Conservation (phyloP, 2,329 filamentous ascomycete genomes). For the Sphaerulina populicola region DNA sequence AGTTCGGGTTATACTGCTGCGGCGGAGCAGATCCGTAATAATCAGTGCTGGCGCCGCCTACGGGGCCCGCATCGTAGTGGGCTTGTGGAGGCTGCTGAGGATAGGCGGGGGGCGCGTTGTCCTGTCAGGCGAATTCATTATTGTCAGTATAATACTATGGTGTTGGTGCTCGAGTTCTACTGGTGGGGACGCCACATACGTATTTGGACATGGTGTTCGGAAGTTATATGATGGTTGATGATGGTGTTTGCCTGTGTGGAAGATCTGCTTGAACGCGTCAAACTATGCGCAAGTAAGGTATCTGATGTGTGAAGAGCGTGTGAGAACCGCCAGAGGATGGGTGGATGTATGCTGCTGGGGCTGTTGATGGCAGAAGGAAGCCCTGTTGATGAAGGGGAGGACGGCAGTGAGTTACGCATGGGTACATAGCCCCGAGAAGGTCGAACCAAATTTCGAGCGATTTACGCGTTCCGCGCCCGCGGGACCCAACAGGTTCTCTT, state of each 20-base stretch:
- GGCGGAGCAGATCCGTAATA: conserved; percentile 5
- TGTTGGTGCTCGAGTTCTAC: not conserved
- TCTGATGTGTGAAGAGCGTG: not conserved
- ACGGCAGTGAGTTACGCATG: not conserved
- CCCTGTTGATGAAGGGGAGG: not conserved
- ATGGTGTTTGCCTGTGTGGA: not conserved
- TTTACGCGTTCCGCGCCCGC: not conserved
- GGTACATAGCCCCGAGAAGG: no score
- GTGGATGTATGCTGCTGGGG: not conserved
- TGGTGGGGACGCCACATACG: conserved; percentile 3
- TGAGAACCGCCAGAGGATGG: not conserved
- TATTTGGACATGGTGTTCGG: conserved; percentile 3
- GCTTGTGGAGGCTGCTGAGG: conserved; percentile 20
- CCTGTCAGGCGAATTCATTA: not conserved
- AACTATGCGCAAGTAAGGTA: not conserved
- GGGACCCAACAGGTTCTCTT: not conserved
- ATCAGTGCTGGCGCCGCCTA: not conserved
- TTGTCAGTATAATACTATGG: not conserved
- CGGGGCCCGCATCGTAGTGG: conserved; percentile 19
- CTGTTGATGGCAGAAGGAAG: not conserved
- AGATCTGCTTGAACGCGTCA: no score
- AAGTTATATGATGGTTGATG: not conserved
- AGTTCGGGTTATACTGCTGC: conserved; percentile 5
- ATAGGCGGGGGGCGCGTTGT: conserved; percentile 23
- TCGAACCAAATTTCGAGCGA: not conserved